phyloP scores from a whole-genome alignment of 371 early-diverging fungal species.

The Saksenaea vasiformis region DNA sequence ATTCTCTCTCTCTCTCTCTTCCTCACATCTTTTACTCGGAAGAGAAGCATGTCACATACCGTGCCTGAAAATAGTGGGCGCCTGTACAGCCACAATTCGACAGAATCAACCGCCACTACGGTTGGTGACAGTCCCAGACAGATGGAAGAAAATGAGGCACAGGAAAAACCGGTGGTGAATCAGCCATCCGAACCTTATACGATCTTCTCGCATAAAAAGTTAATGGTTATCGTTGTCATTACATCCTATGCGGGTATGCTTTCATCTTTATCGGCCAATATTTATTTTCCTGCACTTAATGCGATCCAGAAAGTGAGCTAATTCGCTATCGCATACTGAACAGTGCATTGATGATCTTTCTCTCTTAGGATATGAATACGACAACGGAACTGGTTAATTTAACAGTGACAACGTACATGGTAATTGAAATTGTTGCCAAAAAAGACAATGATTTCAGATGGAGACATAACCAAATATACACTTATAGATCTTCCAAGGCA shows the following conservation, averaged over 20 bases:
- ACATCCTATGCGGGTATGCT: conserved; percentile 23
- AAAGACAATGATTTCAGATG: background rate
- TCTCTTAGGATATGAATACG: conserved; percentile 5
- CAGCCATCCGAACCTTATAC: conserved; percentile 7
- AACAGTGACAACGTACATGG: conserved; percentile 21
- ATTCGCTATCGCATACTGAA: background rate
- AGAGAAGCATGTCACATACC: background rate
- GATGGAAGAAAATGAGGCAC: background rate
- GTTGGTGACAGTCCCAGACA: background rate
- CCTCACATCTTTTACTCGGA: background rate
- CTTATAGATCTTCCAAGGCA: conserved; percentile 23
- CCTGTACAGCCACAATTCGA: background rate
- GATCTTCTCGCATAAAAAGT: conserved; percentile 10
- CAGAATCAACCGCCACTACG: background rate
- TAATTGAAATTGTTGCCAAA: background rate
- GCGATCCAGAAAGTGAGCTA: conserved; percentile 21
- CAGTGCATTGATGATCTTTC: background rate
- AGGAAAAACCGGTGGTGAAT: background rate
- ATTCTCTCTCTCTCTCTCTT: background rate
- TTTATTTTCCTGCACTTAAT: conserved; percentile 26
- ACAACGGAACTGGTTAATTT: conserved; percentile 18
- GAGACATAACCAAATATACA: too few species aligned
- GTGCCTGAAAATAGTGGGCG: background rate
- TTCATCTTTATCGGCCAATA: conserved; percentile 27
- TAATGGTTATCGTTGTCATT: conserved; percentile 16